Base-by-base conservation (phyloP, 495 filamentous ascomycete species). In the Sporormia fimetaria region DNA sequence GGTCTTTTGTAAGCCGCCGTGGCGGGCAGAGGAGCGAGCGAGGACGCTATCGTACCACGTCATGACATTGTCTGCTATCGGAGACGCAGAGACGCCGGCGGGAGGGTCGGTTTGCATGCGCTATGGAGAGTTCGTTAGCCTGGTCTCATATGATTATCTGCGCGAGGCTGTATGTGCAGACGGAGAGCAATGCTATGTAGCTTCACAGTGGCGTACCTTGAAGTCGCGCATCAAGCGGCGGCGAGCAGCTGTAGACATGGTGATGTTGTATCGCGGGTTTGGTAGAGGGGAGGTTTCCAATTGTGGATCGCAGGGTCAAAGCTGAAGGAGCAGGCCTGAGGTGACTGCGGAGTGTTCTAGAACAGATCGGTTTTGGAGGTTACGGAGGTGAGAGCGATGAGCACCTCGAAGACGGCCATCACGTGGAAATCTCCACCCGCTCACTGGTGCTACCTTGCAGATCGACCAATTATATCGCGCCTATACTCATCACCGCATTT, bases 51-150 rank as follows among this genome's bases (percentile, higher is more conserved):
- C n/a, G n/a, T 74, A 96, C 90, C 90, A 98, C 35, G 87, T 95
- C 90, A 98, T 96, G 29, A 98, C 90, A 70, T 98, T 98, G 60
- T 98, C 90, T 29, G 88, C 83, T 15, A 98, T 82, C 0, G 90
- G 90, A 24, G 90, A 95, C 24, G 90, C 90, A 42, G 88, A 95
- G 29, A 98, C 90, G 42, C 90, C 90, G 46, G 88, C 92, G 6
- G 90, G 90, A 55, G 90, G 90, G 58, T 98, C 90, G 43, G 88
- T 95, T 70, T 98, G 90, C 92, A 98, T 98, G 61, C 90, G 86
- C 90, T 95, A 57, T 26, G 28, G 6, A 25, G 2, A 29, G 12
- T 6, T 33, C 14, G 4, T 37, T 42, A 56, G n/a, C n/a, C n/a
- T n/a, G n/a, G n/a, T n/a, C n/a, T n/a, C n/a, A n/a, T n/a, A 55